Evolutionary conservation across 2,329 filamentous ascomycete species (phyloP).

Genomic region (Ophiosphaerella herpotricha): DNA sequence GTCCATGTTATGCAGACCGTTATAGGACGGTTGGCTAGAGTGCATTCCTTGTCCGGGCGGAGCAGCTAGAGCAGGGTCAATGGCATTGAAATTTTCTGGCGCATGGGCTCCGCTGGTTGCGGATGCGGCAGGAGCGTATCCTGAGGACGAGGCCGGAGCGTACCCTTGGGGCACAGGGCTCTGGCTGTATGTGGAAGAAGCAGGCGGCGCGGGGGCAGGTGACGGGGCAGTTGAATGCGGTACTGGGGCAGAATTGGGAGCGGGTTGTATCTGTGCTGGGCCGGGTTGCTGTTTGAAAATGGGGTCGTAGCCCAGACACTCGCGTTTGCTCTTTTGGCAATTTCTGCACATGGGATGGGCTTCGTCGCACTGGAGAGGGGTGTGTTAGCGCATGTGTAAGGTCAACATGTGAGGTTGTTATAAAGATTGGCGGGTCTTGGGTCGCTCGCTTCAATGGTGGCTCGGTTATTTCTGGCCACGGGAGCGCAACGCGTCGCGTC

Average conservation of each 20-base stretch:
- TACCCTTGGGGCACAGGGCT: slow-evolving; percentile 49
- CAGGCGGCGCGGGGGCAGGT: slow-evolving; percentile 39
- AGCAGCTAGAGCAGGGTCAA: slow-evolving; percentile 68
- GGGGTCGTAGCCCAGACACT: slow-evolving; percentile 84
- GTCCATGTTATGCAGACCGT: slow-evolving; percentile 39
- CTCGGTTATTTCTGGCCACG: slow-evolving; percentile 39
- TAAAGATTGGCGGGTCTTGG: slow-evolving; percentile 27
- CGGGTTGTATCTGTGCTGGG: slow-evolving; percentile 73
- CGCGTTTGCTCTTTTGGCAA: slow-evolving; percentile 85
- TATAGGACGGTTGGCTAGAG: slow-evolving; percentile 34
- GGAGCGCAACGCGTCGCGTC: slow-evolving; percentile 34
- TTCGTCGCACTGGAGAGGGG: slow-evolving; percentile 80
- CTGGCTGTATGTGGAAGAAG: slow-evolving; percentile 42
- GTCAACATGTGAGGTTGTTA: slow-evolving; percentile 32
- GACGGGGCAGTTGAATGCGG: slow-evolving; percentile 38
- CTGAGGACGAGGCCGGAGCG: slow-evolving; percentile 50
- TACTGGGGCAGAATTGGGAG: slow-evolving; percentile 56
- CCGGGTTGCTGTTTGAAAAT: slow-evolving; percentile 78
- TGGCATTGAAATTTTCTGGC: slow-evolving; percentile 62
- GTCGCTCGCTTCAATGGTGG: slow-evolving; percentile 41
- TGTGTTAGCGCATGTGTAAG: slow-evolving; percentile 31
- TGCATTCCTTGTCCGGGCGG: slow-evolving; percentile 43
- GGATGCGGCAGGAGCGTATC: slow-evolving; percentile 42
- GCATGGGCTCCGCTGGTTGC: slow-evolving; percentile 41
- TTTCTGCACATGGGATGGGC: slow-evolving; percentile 89